Evolutionary conservation across 2,329 filamentous ascomycete species (phyloP).

Genomic region (Pseudogymnoascus sp.): DNA sequence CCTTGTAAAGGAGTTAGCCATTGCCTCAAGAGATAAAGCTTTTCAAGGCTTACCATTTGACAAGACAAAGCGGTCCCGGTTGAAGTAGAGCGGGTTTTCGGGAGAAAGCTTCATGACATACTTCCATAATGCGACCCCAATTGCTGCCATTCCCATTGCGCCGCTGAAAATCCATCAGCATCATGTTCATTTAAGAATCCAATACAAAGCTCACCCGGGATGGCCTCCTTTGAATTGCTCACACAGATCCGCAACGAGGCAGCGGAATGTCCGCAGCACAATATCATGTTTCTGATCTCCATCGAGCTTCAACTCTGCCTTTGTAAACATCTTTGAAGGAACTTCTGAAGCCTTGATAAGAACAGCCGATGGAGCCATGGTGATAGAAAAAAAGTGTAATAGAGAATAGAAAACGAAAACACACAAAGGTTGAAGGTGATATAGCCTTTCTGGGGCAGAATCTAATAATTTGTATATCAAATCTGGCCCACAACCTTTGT

Average conservation of each 20-base stretch:
- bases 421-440: neutral
- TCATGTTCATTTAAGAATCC: neutral
- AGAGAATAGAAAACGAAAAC: neutral
- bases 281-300: slow-evolving; percentile 28
- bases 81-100: slow-evolving; percentile 32
- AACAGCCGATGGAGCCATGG: neutral
- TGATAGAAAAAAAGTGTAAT: neutral
- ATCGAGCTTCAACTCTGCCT: neutral
- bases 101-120: slow-evolving; percentile 36
- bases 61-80: slow-evolving; percentile 36
- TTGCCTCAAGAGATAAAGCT: neutral
- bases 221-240: slow-evolving; percentile 63
- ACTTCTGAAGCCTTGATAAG: too few relatives aligned
- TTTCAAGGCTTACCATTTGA: slow-evolving; percentile 30
- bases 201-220: slow-evolving; percentile 44
- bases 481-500: neutral
- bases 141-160: slow-evolving; percentile 36
- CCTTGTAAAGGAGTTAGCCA: slow-evolving; percentile 20
- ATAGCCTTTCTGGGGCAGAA: neutral
- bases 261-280: slow-evolving; percentile 51
- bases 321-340: too few relatives aligned
- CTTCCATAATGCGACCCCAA: slow-evolving; percentile 35
- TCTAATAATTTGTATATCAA: neutral
- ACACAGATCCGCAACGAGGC: slow-evolving; percentile 58
- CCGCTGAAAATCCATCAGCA: slow-evolving; percentile 10